Base-by-base conservation (phyloP, 208 protist genomes). In the Trypanosoma mega region DNA sequence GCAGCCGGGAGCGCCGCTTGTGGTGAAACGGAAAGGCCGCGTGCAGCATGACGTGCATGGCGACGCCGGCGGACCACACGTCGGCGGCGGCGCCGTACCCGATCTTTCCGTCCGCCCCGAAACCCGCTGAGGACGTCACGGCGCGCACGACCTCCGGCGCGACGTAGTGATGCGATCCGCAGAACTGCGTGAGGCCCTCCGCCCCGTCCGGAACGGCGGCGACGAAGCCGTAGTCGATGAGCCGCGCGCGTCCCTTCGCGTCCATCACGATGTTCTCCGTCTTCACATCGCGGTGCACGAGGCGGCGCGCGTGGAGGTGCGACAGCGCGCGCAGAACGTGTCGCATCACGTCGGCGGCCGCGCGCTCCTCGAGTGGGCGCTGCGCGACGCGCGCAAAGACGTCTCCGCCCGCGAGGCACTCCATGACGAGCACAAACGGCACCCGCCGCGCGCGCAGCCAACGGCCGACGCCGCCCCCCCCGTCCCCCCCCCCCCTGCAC, bases 251-350 rank as follows among this genome's bases (percentile, higher is more conserved):
- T 14, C 46, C 21, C 2, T 69, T 16, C 26, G 27, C 7, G 50
- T 71, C 56, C 31, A 79, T 16, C 9, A 72, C 50, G n/a, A 79
- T 62, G 30, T 79, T 79, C 49, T 79, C 68, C 12, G 68, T 50
- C 48, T 79, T 74, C 20, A 79, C 52, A 64, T 79, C 68, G 48
- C 73, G 57, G 31, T 79, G 73, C 8, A 79, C 68, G 23, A 79
- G 54, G 3, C 55, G 29, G 26, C 31, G 39, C 18, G 21, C n/a
- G 37, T 79, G 73, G 16, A 79, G 49, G 57, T 68, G 29, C 12
- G 43, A 21, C 1, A 79, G 54, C 16, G 68, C 73, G 2, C 48
- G 29, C 1, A 79, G 52, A 3, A 76, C 24, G 39, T 76, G 51
- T 21, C 50, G 26, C 46, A 75, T 57, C n/a, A 63, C 55, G 1